Conservation (phyloP, 2,329 filamentous ascomycete genomes). For the Colletotrichum endophyticum region DNA sequence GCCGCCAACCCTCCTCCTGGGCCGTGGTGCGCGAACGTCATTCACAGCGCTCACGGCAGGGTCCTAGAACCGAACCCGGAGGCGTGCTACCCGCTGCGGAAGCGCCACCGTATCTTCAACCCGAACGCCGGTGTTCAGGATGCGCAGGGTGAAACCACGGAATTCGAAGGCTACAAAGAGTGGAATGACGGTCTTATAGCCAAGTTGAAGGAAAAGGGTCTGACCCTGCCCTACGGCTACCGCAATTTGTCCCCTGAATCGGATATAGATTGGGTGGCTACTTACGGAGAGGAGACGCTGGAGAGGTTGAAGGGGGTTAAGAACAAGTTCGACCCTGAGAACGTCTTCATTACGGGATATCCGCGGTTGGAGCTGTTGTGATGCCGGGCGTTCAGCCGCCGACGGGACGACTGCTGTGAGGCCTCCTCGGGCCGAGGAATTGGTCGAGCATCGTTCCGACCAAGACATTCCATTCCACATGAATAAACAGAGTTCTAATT, state of each 20-base stretch:
- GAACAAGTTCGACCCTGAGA: slow-evolving; percentile 12
- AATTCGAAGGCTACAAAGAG: slow-evolving; percentile 22
- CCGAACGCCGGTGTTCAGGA: slow-evolving; percentile 25
- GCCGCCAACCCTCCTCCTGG: neutral
- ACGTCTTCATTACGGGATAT: slow-evolving; percentile 15
- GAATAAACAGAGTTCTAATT: neutral
- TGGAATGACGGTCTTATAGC: slow-evolving; percentile 27
- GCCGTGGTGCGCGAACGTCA: neutral
- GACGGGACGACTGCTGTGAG: neutral
- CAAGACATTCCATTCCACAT: neutral
- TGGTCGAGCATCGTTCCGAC: neutral
- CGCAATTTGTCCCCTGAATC: neutral
- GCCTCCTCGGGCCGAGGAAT: neutral
- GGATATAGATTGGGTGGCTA: slow-evolving; percentile 28
- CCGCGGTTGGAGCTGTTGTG: neutral
- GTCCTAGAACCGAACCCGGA: neutral
- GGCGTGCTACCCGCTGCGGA: slow-evolving; percentile 30
- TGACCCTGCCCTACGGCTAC: slow-evolving; percentile 31
- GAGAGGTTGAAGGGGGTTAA: slow-evolving; percentile 13
- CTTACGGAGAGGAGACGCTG: slow-evolving; percentile 32
- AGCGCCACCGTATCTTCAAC: slow-evolving; percentile 32
- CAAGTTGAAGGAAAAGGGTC: slow-evolving; percentile 32
- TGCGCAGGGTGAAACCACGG: slow-evolving; percentile 28
- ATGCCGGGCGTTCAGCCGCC: neutral
- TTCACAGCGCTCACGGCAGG: slow-evolving; percentile 6